These are phyloP conservation scores for Cardamine chenopodiifolia DNA, from an alignment of 345 rosid genomes.

Conservation along the genomic window DNA sequence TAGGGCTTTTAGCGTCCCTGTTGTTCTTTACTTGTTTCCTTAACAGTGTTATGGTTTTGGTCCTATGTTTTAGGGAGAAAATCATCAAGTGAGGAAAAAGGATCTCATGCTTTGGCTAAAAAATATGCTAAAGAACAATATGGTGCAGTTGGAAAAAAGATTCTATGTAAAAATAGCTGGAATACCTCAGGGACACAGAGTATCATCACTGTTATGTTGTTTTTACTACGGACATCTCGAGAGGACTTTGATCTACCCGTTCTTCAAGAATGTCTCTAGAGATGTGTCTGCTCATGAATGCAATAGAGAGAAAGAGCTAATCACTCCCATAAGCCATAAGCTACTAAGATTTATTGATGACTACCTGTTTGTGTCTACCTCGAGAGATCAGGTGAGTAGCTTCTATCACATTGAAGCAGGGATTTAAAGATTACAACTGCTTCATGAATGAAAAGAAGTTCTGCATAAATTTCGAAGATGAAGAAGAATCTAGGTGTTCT, in stretches of 20 bases:
- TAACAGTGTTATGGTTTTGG: slow-evolving; percentile 15
- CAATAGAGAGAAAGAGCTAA: slow-evolving; percentile 28
- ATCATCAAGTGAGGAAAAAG: slow-evolving; percentile 41
- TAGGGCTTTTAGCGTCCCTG: neutral
- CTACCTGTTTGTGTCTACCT: slow-evolving; percentile 76
- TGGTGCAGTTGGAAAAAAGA: slow-evolving; percentile 53
- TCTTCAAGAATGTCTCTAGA: slow-evolving; percentile 49
- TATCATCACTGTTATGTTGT: slow-evolving; percentile 77
- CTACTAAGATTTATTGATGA: slow-evolving; percentile 80
- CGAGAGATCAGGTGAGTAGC: slow-evolving; percentile 61
- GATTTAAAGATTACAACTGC: slow-evolving; percentile 78
- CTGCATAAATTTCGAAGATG: slow-evolving; percentile 63
- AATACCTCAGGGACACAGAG: slow-evolving; percentile 83
- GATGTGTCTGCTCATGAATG: slow-evolving; percentile 32
- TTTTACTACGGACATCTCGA: slow-evolving; percentile 81
- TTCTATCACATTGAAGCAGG: slow-evolving; percentile 55
- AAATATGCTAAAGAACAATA: slow-evolving; percentile 67
- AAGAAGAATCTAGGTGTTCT: slow-evolving; percentile 37
- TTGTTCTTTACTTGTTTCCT: slow-evolving; percentile 5
- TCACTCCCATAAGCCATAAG: slow-evolving; percentile 45
- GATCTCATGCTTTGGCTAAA: slow-evolving; percentile 46
- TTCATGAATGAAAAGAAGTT: slow-evolving; percentile 73
- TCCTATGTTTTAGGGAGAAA: slow-evolving; percentile 49
- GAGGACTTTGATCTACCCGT: slow-evolving; percentile 65
- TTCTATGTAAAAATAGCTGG: slow-evolving; percentile 68